Base-by-base conservation (phyloP, 805 yeast genomes). In the Kluyveromyces starmeri region DNA sequence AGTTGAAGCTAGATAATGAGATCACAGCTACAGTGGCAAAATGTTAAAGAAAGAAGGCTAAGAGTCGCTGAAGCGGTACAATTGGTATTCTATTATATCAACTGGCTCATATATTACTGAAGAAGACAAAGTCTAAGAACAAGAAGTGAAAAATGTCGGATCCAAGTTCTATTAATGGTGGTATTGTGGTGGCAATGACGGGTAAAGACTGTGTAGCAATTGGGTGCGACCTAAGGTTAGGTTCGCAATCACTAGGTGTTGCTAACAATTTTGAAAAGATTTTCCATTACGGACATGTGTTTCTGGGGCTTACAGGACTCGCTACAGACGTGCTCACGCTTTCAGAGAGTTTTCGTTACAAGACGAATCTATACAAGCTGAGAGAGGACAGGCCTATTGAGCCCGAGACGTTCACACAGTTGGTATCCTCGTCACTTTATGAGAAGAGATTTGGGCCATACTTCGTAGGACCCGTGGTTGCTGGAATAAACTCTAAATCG, bases 181-280 rank as follows among this genome's bases (percentile, higher is more conserved):
- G 99, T 63, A 73, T 95, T 44, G 95, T 95, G 34, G 94, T 94
- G 21, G 98, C 98, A 45, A 92, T 92, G 99, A 80, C 80, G 17
- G 99, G 99, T 51, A 88, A 94, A 56, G 96, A 86, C 48, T 92
- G 99, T 68, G 88, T 92, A 37, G 98, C 97, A 20, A 86, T 92
- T 51, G 99, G 96, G 3, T 80, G 92, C 50, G 99, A 92, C 63
- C 68, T 92, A 54, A 78, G 97, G 52, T 68, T 92, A 42, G 99
- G 99, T 15, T 76, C 78, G 58, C 98, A 92, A 60, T 83, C 95
- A 5, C 67, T 92, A 16, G 96, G 97, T 37, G 75, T 92, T 30
- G 68, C 96, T 31, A 86, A 86, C 59, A 80, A 86, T 52, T 94
- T 92, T 59, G 96, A 92, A 54, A 92, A 92, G 67, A 70, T 92